Evolutionary conservation across 148 eudicot species (phyloP), one percentile per base, ranked within the genome.

Genomic region (Camellia granthamiana): DNA sequence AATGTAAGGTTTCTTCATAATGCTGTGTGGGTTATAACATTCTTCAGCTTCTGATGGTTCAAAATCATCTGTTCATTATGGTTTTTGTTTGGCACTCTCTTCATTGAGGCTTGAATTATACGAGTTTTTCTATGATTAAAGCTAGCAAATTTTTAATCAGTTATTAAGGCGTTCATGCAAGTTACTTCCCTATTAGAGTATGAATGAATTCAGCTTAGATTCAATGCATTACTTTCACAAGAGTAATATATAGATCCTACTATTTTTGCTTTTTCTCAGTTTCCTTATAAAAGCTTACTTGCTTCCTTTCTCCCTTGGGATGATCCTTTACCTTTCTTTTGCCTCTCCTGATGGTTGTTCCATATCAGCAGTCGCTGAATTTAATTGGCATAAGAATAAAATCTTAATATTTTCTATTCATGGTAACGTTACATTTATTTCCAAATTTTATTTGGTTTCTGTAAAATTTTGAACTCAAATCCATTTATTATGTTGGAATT

Each of bases 121-220:
- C 19, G 23, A 55, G 74, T 43, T 38, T n/a, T 64, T 65, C 18
- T 47, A 13, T n/a, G n/a, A n/a, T 21, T 18, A 46, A 52, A 60
- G 62, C 52, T 69, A 71, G 5, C 41, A 64, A 44, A 19, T 79
- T 41, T 15, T 12, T 13, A 47, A 11, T 60, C 68, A 38, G 61
- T 64, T 38, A 46, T 67, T 59, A 54, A 59, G 69, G 61, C 11
- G 14, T 62, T 60, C 70, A 10, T 47, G 74, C 46, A 65, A 19
- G 61, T 41, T 54, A 42, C 70, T 47, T 79, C 13, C 71, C n/a
- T 43, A 44, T 67, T 44, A 13, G 43, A 54, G 55, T 74, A 19
- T 78, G 75, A 68, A 69, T 21, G 42, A 19, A 69, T 69, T 69
- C n/a, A 43, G 47, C 47, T 69, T 41, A 43, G 38, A 30, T 30